A percentile compares a stretch with the other conserved stretches of the same genome.
Conservation (phyloP, 192 early-diverging fungal species). For the Podila epicladia region DNA sequence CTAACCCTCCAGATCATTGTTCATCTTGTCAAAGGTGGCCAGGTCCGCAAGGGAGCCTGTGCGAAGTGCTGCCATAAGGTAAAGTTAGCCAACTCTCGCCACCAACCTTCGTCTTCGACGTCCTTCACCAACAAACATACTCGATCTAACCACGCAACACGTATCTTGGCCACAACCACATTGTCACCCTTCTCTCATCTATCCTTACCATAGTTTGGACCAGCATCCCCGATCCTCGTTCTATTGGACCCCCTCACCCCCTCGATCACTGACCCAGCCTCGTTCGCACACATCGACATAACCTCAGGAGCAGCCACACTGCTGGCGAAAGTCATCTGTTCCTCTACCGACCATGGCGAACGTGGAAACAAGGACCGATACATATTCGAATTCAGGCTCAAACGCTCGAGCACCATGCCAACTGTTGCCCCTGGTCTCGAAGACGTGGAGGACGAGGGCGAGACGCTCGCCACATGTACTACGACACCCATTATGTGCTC, state of each 20-base stretch:
- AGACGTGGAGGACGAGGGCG: conserved; percentile 28
- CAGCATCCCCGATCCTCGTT: conserved; percentile 30
- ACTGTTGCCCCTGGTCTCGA: neutral
- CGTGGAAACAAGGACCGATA: conserved; percentile 51
- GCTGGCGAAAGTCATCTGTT: conserved; percentile 48
- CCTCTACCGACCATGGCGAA: conserved; percentile 49
- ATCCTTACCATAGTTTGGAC: conserved; percentile 20
- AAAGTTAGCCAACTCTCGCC: neutral
- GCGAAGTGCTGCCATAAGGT: conserved; percentile 52
- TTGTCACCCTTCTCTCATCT: neutral
- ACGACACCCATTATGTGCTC: conserved; percentile 49
- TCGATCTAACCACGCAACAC: too few species aligned
- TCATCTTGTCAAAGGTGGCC: conserved; percentile 35
- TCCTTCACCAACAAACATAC: neutral
- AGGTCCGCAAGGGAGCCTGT: conserved; percentile 32
- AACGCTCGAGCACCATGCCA: conserved; percentile 30
- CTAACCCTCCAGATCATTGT: conserved; percentile 39
- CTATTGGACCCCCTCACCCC: conserved; percentile 34
- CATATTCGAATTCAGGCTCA: conserved; percentile 44
- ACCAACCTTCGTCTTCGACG: neutral
- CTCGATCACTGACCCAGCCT: conserved; percentile 20
- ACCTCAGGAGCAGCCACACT: conserved; percentile 40
- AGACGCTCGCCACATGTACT: conserved; percentile 22
- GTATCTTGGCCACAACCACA: neutral
- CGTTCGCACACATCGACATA: conserved; percentile 39